Evolutionary conservation across 1,284 basidiomycete species (phyloP).

Genomic region (Phellopilus nigrolimitatus): DNA sequence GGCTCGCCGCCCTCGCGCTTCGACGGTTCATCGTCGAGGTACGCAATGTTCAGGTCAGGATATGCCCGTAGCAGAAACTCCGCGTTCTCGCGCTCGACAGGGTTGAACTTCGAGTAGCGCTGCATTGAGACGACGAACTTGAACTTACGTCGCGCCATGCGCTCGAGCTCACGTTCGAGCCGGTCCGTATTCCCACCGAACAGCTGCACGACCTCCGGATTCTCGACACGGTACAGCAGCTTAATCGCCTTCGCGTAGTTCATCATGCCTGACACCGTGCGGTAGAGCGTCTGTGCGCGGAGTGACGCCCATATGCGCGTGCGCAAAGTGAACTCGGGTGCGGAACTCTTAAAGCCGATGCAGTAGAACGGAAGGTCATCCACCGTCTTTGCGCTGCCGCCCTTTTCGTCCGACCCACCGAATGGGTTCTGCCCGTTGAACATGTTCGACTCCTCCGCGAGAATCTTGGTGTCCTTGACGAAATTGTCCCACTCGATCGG

Average conservation of each 20-base stretch:
- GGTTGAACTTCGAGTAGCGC: conserved; percentile 98
- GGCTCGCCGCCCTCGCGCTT: conserved; percentile 95
- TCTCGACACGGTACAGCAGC: conserved; percentile 98
- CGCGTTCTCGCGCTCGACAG: conserved; percentile 98
- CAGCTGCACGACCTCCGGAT: conserved; percentile 96
- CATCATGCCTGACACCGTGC: conserved; percentile 99
- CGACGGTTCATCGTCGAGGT: conserved; percentile 93
- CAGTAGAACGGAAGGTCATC: conserved; percentile 98
- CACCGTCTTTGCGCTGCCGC: conserved; percentile 62
- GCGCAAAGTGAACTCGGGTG: conserved; percentile 96
- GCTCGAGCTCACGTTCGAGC: conserved; percentile 93
- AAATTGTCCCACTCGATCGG: conserved; percentile 99
- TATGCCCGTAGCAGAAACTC: conserved; percentile 99
- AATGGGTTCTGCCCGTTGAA: conserved; percentile 80
- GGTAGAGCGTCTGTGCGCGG: conserved; percentile 96
- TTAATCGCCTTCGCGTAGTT: conserved; percentile 99
- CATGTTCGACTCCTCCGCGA: conserved; percentile 92
- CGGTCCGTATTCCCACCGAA: conserved; percentile 98
- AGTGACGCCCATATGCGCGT: conserved; percentile 99
- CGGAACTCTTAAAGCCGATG: conserved; percentile 98
- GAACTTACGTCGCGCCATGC: conserved; percentile 98
- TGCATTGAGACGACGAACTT: conserved; percentile 99
- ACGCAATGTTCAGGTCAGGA: conserved; percentile 97
- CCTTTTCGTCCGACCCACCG: conserved; percentile 78
- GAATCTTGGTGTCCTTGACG: conserved; percentile 98